These are phyloP conservation scores for Plenodomus biglobosus DNA, from an alignment of 2,329 filamentous ascomycete species.

Conservation along the genomic window DNA sequence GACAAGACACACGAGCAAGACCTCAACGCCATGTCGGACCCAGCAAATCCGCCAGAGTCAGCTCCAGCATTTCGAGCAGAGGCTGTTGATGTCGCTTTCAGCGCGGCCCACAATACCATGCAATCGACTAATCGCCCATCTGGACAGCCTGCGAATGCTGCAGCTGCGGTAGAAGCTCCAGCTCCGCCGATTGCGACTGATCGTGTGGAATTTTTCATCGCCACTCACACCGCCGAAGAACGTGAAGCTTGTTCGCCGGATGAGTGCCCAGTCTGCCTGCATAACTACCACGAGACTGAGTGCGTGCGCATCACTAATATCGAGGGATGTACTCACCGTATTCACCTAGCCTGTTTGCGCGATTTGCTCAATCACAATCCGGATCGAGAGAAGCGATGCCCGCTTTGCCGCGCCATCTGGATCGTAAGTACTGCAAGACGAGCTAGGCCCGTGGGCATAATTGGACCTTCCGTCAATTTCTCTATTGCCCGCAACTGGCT, in stretches of 20 bases:
- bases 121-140: too few species aligned
- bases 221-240: constrained; percentile 1
- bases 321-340: constrained; percentile 16
- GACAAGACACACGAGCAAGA: too few species aligned
- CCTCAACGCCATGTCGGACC: too few species aligned
- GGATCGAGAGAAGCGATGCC: constrained; percentile 18
- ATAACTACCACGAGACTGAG: constrained; percentile 14
- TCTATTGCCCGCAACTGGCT: neutral
- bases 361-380: constrained; percentile 9
- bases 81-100: too few species aligned
- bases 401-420: constrained; percentile 27
- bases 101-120: too few species aligned
- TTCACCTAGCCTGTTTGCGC: constrained; percentile 17
- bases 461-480: neutral
- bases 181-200: neutral
- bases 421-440: neutral
- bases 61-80: too few species aligned
- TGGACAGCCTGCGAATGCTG: too few species aligned
- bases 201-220: constrained; percentile 2
- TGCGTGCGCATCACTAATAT: constrained; percentile 15
- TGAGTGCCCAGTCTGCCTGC: constrained; percentile 26
- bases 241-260: neutral
- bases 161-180: neutral
- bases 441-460: neutral
- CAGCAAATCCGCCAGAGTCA: too few species aligned